Base-by-base conservation (phyloP, 768 basidiomycete species). In the Grammothele lineata region DNA sequence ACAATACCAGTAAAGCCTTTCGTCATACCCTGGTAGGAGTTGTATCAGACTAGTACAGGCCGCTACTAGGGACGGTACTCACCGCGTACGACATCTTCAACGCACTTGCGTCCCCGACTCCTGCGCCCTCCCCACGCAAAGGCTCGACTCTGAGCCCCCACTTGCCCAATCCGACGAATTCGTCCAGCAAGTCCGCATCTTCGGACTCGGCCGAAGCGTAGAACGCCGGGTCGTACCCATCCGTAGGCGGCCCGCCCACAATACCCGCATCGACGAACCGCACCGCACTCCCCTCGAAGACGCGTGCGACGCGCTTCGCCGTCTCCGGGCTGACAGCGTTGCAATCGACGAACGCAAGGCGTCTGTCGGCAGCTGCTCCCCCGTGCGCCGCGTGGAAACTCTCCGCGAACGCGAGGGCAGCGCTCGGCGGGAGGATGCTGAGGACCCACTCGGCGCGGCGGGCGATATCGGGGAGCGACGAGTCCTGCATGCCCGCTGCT, bases 41-140 rank as follows among this genome's bases (percentile, higher is more conserved):
- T 30, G 7, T 30, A 30, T 30, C 27, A 30, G 8, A 30, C 7
- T n/a, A n/a, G 27, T 30, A 30, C 27, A 30, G 8, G 14, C 27
- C 14, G 27, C 27, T 7, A 7, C 7, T 30, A 30, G 27, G 14
- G 42, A 35, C 17, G 36, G 34, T 15, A 64, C 74, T 57, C 43
- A 81, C 80, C 40, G 75, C 76, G 62, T 83, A 80, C 17, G 78
- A 77, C 80, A 81, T 80, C 62, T 83, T 83, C 49, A 82, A 58
- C 5, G 78, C 78, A 50, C 80, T 82, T 1, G 79, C 81, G 52
- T 76, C 78, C 4, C 81, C 78, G 19, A 79, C 65, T 2, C 72
- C 72, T 1, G 67, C 66, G 23, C 71, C 74, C 43, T 76, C 73
- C 19, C 73, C 76, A 35, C 59, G 68, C 53, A 83, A 55, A 3